Conservation (phyloP, 176 grass and related monocot species). For the Juncus inflexus region DNA sequence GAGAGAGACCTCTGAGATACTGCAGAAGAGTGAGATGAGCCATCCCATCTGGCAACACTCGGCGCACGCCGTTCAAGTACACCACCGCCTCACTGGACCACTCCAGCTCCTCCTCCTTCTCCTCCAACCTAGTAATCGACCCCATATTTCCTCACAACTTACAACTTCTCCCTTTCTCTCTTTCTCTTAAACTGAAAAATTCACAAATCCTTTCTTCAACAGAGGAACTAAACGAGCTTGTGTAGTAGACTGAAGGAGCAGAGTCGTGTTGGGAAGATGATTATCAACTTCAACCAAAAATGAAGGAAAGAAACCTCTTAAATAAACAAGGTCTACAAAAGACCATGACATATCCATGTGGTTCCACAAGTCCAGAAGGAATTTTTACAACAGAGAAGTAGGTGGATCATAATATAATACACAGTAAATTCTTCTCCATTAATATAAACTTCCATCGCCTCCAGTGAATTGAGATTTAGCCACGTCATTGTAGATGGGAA, state of each 20-base stretch:
- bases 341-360: too few species aligned
- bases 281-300: neutral
- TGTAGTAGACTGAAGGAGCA: neutral
- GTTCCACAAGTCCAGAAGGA: too few species aligned
- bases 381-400: too few species aligned
- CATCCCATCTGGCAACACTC: slow-evolving; percentile 73
- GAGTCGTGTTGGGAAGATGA: slow-evolving; percentile 1
- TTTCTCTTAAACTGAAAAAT: neutral
- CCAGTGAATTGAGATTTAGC: too few species aligned
- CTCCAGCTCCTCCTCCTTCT: slow-evolving; percentile 40
- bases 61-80: slow-evolving; percentile 88
- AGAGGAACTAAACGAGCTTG: neutral
- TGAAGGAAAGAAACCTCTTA: neutral
- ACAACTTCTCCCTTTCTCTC: slow-evolving; percentile 6
- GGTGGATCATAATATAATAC: too few species aligned
- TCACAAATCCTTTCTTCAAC: neutral
- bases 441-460: too few species aligned
- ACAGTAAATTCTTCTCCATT: too few species aligned
- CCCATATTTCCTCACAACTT: slow-evolving; percentile 39
- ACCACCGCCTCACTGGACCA: slow-evolving; percentile 80
- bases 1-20: slow-evolving; percentile 67
- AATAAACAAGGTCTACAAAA: slow-evolving; percentile 3
- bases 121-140: slow-evolving; percentile 41
- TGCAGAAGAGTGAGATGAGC: slow-evolving; percentile 91
- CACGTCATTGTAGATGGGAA: too few species aligned